Percentiles rank a stretch among this genome's conserved stretches.
Evolutionary conservation across 2,329 filamentous ascomycete species (phyloP).

Genomic region (Juglanconis juglandina): DNA sequence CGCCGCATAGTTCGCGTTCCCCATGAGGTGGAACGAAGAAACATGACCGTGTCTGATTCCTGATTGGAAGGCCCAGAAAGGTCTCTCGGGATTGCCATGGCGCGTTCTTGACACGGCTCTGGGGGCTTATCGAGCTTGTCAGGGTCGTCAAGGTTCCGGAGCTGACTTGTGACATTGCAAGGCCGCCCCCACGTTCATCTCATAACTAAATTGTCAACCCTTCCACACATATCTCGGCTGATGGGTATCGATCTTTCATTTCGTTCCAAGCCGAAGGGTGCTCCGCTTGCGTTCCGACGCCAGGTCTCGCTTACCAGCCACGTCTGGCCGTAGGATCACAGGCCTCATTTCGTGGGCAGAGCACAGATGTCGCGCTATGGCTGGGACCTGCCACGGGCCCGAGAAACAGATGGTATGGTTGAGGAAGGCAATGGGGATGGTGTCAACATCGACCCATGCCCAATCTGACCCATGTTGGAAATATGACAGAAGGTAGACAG

Average conservation of each 20-base stretch:
- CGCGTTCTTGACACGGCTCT: background rate
- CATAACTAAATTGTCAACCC: background rate
- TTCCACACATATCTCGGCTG: background rate
- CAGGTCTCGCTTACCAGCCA: background rate
- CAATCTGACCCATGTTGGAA: background rate
- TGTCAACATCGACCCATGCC: background rate
- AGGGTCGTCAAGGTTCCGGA: background rate
- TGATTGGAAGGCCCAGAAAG: background rate
- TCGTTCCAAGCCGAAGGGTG: background rate
- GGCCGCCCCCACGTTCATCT: background rate
- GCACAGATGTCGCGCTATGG: background rate
- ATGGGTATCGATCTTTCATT: background rate
- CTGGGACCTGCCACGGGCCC: background rate
- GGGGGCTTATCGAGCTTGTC: background rate
- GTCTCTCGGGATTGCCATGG: background rate
- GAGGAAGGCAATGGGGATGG: background rate
- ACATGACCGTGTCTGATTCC: no score
- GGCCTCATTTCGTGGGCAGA: background rate
- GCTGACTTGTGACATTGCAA: background rate
- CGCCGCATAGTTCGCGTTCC: no score
- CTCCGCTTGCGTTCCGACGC: background rate
- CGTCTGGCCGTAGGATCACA: slow-evolving; percentile 1
- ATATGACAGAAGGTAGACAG: background rate
- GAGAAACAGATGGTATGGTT: slow-evolving; percentile 1
- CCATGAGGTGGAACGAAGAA: no score